Percentiles rank a stretch among this genome's conserved stretches.
Evolutionary conservation across 495 filamentous ascomycete genomes (phyloP).

Genomic region (Wilcoxina mikolae): DNA sequence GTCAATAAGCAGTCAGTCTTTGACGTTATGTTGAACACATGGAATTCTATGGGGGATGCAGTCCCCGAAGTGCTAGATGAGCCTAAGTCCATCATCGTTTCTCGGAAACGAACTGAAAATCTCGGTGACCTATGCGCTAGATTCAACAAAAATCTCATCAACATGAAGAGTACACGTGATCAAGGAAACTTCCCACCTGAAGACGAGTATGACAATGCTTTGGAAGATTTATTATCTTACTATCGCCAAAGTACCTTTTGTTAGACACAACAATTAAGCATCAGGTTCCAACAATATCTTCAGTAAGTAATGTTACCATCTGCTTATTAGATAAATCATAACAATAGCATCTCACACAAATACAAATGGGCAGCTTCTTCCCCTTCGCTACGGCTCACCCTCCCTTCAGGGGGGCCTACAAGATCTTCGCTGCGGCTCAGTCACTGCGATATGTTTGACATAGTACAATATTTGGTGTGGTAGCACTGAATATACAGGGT

Average conservation of each 20-base stretch:
- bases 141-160: background rate
- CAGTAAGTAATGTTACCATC: background rate
- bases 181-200: background rate
- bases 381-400: background rate
- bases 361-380: background rate
- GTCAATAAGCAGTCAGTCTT: background rate
- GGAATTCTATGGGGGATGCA: background rate
- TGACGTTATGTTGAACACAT: background rate
- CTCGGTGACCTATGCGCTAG: background rate
- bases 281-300: background rate
- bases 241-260: too few relatives aligned
- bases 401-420: background rate
- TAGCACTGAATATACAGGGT: too few relatives aligned
- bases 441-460: background rate
- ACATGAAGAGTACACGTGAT: background rate
- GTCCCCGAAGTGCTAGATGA: background rate
- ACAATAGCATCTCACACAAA: background rate
- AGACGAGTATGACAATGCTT: background rate
- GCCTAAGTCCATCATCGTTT: background rate
- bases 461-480: background rate
- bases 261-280: background rate
- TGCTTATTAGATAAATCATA: background rate
- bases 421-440: background rate
- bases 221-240: too few relatives aligned
- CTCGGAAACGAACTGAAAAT: background rate